A percentile compares a stretch with the other conserved stretches of the same genome.
Conservation (phyloP, 2,329 filamentous ascomycete species). For the Arthrinium puccinioides region DNA sequence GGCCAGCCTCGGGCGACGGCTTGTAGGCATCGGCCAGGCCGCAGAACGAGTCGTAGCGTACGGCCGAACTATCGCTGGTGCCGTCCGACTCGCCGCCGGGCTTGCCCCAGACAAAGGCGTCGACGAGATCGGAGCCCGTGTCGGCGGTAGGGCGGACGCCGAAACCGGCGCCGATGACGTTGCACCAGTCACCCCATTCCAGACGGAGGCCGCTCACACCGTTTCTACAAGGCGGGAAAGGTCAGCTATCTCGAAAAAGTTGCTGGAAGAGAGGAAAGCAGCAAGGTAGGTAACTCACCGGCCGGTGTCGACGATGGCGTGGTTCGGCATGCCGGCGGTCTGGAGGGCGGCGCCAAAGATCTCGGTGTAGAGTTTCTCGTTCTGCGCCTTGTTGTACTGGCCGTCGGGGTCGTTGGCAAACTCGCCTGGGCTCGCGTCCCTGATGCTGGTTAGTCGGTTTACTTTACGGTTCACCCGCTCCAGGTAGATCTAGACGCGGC, state of each 20-base stretch:
- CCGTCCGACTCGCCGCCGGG: slow-evolving; percentile 45
- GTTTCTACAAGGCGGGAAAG: slow-evolving; percentile 11
- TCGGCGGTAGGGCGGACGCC: slow-evolving; percentile 47
- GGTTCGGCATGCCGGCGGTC: slow-evolving; percentile 34
- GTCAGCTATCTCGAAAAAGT: neutral
- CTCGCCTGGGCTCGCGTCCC: slow-evolving; percentile 23
- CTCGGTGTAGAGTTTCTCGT: slow-evolving; percentile 49
- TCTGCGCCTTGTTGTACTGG: slow-evolving; percentile 43
- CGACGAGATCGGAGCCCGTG: slow-evolving; percentile 44
- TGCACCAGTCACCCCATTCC: slow-evolving; percentile 57
- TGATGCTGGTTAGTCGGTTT: slow-evolving; percentile 6
- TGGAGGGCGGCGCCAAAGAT: slow-evolving; percentile 62
- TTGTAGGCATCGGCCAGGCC: slow-evolving; percentile 47
- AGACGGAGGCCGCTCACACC: slow-evolving; percentile 41
- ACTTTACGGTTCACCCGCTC: too few relatives aligned
- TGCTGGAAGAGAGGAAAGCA: neutral
- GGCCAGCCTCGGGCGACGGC: slow-evolving; percentile 65
- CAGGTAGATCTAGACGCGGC: too few relatives aligned
- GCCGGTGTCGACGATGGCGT: slow-evolving; percentile 26
- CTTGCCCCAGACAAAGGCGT: slow-evolving; percentile 59
- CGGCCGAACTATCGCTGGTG: slow-evolving; percentile 30
- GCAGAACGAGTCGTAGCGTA: slow-evolving; percentile 47
- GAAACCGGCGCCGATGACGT: slow-evolving; percentile 50
- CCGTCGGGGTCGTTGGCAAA: slow-evolving; percentile 27
- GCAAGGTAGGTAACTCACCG: slow-evolving; percentile 8